Percentiles rank a stretch among this genome's conserved stretches.
These are phyloP conservation scores for Madurella fahalii DNA, from an alignment of 2,329 filamentous ascomycete species.

Conservation along the genomic window DNA sequence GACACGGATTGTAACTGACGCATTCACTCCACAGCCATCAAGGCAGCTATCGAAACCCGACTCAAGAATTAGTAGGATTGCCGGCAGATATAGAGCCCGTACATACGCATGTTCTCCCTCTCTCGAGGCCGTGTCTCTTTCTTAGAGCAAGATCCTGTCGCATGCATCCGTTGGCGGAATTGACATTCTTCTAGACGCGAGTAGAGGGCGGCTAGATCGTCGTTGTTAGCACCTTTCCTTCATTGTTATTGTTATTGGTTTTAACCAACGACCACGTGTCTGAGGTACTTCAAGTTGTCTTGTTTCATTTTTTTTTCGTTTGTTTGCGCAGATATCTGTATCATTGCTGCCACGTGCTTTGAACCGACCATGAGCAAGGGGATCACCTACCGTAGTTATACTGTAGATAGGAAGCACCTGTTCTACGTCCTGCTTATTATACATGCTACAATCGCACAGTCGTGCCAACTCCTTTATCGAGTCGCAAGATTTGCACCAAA, in stretches of 20 bases:
- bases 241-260: too few relatives aligned
- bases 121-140: neutral
- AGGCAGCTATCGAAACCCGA: slow-evolving; percentile 31
- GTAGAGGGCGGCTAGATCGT: neutral
- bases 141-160: slow-evolving; percentile 4
- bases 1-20: neutral
- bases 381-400: too few relatives aligned
- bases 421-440: too few relatives aligned
- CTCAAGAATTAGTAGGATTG: slow-evolving; percentile 18
- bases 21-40: slow-evolving; percentile 25
- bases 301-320: neutral
- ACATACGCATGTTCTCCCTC: slow-evolving; percentile 8
- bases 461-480: too few relatives aligned
- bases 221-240: too few relatives aligned
- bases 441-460: too few relatives aligned
- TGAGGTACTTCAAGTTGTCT: too few relatives aligned
- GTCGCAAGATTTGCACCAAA: too few relatives aligned
- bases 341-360: neutral
- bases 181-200: neutral
- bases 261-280: too few relatives aligned
- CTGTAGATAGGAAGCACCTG: too few relatives aligned
- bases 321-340: neutral
- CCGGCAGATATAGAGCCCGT: slow-evolving; percentile 3
- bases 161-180: slow-evolving; percentile 5
- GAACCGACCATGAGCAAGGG: neutral